Percentiles rank a stretch among this genome's conserved stretches.
Evolutionary conservation across 768 basidiomycete genomes (phyloP).

Genomic region (Gloeophyllum trabeum): DNA sequence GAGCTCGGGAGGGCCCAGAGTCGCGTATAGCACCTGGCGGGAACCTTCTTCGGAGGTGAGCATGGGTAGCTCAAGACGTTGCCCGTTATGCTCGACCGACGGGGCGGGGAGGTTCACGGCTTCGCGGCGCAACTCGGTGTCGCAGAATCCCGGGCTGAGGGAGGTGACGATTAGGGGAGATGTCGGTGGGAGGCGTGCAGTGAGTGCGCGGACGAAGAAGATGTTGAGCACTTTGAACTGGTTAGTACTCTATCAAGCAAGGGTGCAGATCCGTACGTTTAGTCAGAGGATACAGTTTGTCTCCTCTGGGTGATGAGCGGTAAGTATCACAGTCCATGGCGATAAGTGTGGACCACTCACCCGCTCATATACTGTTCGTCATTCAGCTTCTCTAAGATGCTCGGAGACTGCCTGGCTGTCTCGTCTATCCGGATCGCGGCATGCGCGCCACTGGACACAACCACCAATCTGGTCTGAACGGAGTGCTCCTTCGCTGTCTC

Average conservation of each 20-base stretch:
- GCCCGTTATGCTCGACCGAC: conserved; percentile 3
- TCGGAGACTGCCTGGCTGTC: no score
- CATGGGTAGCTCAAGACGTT: conserved; percentile 10
- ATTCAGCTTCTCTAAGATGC: no score
- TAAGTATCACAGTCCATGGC: no score
- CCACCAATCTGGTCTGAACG: conserved; percentile 24
- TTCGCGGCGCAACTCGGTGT: conserved; percentile 17
- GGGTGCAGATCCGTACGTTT: no score
- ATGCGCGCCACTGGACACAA: conserved; percentile 34
- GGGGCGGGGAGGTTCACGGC: conserved; percentile 5
- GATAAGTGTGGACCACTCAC: no score
- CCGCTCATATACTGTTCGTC: no score
- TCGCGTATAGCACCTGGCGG: conserved; percentile 23
- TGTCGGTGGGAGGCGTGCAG: conserved; percentile 16
- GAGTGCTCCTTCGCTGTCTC: conserved; percentile 21
- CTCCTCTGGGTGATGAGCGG: no score
- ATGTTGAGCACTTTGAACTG: conserved; percentile 24
- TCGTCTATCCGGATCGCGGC: conserved; percentile 14
- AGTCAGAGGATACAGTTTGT: no score
- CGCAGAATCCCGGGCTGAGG: conserved; percentile 24
- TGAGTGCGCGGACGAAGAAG: conserved; percentile 24
- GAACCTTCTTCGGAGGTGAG: conserved; percentile 22
- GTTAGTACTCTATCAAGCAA: no score
- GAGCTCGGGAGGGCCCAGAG: conserved; percentile 13
- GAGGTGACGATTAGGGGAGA: conserved; percentile 18